These are phyloP conservation scores for Tuber aestivum DNA, from an alignment of 495 filamentous ascomycete species.

Conservation along the genomic window DNA sequence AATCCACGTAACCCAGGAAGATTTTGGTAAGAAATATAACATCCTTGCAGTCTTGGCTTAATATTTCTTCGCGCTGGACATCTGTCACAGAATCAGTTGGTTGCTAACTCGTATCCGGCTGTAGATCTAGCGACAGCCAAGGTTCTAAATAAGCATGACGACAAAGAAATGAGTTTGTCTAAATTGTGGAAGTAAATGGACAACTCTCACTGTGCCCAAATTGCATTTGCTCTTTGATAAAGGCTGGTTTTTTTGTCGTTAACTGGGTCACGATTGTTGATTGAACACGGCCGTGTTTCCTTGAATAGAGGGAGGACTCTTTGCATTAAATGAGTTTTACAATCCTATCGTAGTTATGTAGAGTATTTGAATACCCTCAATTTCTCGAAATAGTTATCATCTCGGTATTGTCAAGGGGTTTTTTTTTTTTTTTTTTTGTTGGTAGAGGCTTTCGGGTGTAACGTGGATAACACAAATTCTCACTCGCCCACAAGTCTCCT, in stretches of 20 bases:
- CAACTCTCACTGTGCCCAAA: background rate
- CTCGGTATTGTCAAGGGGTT: background rate
- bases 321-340: background rate
- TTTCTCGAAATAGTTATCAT: background rate
- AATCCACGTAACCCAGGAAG: conserved; percentile 97
- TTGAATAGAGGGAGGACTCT: background rate
- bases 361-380: background rate
- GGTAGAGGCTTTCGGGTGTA: background rate
- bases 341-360: background rate
- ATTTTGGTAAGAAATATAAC: conserved; percentile 57
- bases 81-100: background rate
- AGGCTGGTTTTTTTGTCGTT: background rate
- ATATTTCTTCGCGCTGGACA: background rate
- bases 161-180: conserved; percentile 85
- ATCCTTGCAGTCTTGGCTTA: background rate
- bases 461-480: background rate
- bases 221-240: background rate
- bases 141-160: conserved; percentile 99
- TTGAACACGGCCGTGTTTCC: background rate
- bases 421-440: background rate
- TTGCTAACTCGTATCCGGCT: conserved; percentile 3
- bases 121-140: conserved; percentile 86
- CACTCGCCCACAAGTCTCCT: background rate
- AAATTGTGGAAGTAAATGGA: conserved; percentile 84
- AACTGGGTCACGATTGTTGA: background rate